These are phyloP conservation scores for Aureobasidium subglaciale DNA, from an alignment of 2,329 filamentous ascomycete species.

Conservation along the genomic window DNA sequence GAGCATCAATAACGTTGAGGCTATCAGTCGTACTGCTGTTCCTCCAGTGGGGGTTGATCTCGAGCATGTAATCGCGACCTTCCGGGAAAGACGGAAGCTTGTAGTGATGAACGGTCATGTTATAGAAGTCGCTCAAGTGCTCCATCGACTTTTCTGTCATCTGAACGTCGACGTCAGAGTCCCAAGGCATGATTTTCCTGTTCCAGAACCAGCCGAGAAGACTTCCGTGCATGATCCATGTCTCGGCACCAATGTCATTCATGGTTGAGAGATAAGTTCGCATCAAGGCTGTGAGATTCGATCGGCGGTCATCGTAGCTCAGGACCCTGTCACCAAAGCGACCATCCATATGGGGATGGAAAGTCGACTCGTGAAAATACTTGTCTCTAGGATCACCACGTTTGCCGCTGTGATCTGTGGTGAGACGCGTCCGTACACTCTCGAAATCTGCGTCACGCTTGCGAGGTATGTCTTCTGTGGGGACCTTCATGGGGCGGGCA, in stretches of 20 bases:
- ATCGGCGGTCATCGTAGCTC: conserved; percentile 39
- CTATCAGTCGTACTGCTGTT: conserved; percentile 39
- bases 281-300: conserved; percentile 45
- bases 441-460: conserved; percentile 37
- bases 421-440: conserved; percentile 35
- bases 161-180: conserved; percentile 54
- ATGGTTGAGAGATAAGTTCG: conserved; percentile 52
- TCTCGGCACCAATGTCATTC: conserved; percentile 49
- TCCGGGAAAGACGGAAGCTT: conserved; percentile 24
- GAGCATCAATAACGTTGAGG: conserved; percentile 52
- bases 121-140: conserved; percentile 53
- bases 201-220: conserved; percentile 60
- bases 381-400: conserved; percentile 35
- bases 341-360: conserved; percentile 51
- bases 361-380: conserved; percentile 48
- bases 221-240: conserved; percentile 58
- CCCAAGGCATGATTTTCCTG: conserved; percentile 54
- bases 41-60: conserved; percentile 51
- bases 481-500: conserved; percentile 8
- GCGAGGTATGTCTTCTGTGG: conserved; percentile 5
- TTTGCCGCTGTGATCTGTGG: conserved; percentile 32
- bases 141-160: conserved; percentile 48
- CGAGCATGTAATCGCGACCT: conserved; percentile 44
- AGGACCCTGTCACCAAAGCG: conserved; percentile 45
- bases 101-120: conserved; percentile 52